Evolutionary conservation across 352 stramenopile genomes (phyloP), one percentile per base, ranked within the genome.

Genomic region (Phytophthora idaei): DNA sequence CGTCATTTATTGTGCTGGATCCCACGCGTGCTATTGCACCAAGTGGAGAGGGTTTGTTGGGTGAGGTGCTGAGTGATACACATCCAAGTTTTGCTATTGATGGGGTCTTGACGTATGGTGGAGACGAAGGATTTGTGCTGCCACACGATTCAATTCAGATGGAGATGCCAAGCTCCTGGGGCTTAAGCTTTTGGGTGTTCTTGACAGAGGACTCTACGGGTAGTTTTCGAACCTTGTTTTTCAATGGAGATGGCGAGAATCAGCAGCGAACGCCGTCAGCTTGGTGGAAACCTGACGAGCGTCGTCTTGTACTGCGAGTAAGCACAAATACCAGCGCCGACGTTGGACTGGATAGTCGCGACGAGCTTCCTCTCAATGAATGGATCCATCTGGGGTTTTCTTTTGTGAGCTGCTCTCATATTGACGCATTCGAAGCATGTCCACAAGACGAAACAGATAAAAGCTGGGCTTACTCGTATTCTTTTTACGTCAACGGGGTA

Each of bases 221-320:
- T 1, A 63, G 32, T 25, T 88, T 91, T 51, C 76, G 88, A 12
- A 84, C 85, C 9, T 61, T 97, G 6, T 85, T 97, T 39, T 97
- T 94, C 69, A 90, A 97, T 58, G 90, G 89, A 27, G 63, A 91
- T 45, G 87, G 87, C 37, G 48, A 71, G 2, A 52, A 70, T 3
- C 64, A 91, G 39, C 79, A 90, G 36, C 85, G 90, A 39, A 97
- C 89, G 3, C 87, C 90, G 2, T 95, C 87, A 0, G 81, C 76
- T 5, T 97, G 90, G 88, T 86, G 93, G 58, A 74, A 85, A n/a
- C 90, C 90, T 0, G 48, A 88, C 37, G 76, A 87, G 36, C 78
- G 73, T 42, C 68, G 69, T 4, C 56, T 97, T 7, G 82, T 90
- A 0, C 47, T 97, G 4, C 74, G 90, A 12, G 83, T 91, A 32